Conservation (phyloP, 2,329 filamentous ascomycete species). For the Cladophialophora exuberans region DNA sequence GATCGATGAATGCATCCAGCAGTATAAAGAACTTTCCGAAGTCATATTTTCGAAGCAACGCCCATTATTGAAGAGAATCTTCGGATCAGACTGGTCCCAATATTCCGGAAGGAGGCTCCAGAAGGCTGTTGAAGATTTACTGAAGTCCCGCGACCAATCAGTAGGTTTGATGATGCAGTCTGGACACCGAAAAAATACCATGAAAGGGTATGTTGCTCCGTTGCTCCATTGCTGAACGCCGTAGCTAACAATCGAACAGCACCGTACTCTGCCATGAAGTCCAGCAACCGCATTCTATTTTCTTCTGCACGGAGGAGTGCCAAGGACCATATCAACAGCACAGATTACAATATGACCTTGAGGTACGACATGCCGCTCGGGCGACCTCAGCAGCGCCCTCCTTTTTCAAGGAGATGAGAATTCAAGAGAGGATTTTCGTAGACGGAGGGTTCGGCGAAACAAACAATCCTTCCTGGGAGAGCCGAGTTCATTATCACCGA, state of each 20-base stretch:
- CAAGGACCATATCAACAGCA: conserved; percentile 23
- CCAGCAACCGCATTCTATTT: conserved; percentile 21
- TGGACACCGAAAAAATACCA: conserved; percentile 12
- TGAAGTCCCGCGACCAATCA: conserved; percentile 19
- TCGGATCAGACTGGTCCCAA: conserved; percentile 26
- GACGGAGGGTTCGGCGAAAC: conserved; percentile 30
- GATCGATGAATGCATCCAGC: conserved; percentile 47
- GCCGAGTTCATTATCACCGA: conserved; percentile 25
- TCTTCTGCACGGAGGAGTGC: conserved; percentile 31
- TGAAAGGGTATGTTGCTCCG: conserved; percentile 12
- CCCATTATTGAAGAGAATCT: conserved; percentile 16
- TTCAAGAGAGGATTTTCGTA: conserved; percentile 21
- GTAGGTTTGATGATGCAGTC: conserved; percentile 17
- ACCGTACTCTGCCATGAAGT: conserved; percentile 26
- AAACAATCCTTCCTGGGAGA: conserved; percentile 31
- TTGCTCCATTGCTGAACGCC: neutral
- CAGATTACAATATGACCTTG: conserved; percentile 21
- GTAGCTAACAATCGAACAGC: conserved; percentile 4
- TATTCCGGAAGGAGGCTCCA: conserved; percentile 23
- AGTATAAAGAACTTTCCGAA: conserved; percentile 44
- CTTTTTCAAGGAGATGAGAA: conserved; percentile 29
- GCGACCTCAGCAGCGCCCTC: conserved; percentile 32
- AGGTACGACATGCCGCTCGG: conserved; percentile 29
- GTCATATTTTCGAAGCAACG: conserved; percentile 26
- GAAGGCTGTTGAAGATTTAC: conserved; percentile 19